Evolutionary conservation across 2,329 filamentous ascomycete species (phyloP).

Genomic region (Trichoderma aggressivum): DNA sequence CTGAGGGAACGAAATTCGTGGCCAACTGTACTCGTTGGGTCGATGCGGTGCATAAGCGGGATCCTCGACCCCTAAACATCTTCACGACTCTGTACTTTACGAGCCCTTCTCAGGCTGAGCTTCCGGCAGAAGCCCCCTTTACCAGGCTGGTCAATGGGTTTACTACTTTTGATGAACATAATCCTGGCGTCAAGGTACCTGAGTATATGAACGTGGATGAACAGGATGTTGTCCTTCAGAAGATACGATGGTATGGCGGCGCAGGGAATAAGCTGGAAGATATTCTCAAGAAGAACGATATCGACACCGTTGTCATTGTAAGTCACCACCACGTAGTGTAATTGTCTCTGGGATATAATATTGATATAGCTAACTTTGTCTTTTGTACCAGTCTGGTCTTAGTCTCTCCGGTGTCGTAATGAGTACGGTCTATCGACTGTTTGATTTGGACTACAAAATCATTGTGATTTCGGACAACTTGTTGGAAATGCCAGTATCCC

Average conservation of each 20-base stretch:
- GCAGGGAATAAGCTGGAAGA: slow-evolving; percentile 39
- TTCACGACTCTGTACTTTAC: slow-evolving; percentile 37
- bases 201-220: slow-evolving; percentile 31
- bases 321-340: slow-evolving; percentile 2
- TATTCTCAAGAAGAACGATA: slow-evolving; percentile 37
- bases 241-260: slow-evolving; percentile 41
- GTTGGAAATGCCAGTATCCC: slow-evolving; percentile 21
- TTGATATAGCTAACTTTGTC: neutral
- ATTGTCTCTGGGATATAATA: neutral
- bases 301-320: slow-evolving; percentile 41
- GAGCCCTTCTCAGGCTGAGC: slow-evolving; percentile 33
- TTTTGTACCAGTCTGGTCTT: slow-evolving; percentile 33
- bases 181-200: slow-evolving; percentile 32
- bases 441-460: slow-evolving; percentile 42
- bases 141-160: slow-evolving; percentile 25
- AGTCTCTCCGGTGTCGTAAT: slow-evolving; percentile 41
- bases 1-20: slow-evolving; percentile 28
- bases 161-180: slow-evolving; percentile 27
- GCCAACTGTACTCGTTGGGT: slow-evolving; percentile 33
- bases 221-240: slow-evolving; percentile 38
- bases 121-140: slow-evolving; percentile 35
- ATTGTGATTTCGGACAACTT: slow-evolving; percentile 39
- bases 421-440: slow-evolving; percentile 41
- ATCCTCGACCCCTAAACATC: slow-evolving; percentile 34
- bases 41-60: slow-evolving; percentile 36